Conservation (phyloP, 345 rosid genomes). For the Brassica carinata region DNA sequence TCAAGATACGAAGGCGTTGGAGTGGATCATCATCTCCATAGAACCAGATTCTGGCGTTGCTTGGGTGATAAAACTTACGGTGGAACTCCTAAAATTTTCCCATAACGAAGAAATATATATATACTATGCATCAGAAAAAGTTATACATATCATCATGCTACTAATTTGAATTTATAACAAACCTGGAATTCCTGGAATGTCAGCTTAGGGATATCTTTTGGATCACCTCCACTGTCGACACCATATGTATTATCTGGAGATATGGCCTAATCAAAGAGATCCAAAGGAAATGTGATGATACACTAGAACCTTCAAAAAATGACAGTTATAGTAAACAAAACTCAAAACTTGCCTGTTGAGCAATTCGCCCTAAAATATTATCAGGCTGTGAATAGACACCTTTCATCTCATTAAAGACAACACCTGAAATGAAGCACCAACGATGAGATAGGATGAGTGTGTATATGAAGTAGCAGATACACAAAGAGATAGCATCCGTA, state of each 20-base stretch:
- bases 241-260: constrained; percentile 93
- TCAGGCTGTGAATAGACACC: constrained; percentile 99
- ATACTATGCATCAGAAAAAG: constrained; percentile 9
- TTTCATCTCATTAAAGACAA: constrained; percentile 98
- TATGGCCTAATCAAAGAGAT: constrained; percentile 60
- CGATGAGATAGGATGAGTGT: constrained; percentile 6
- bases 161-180: not conserved
- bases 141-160: not conserved
- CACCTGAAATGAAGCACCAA: constrained; percentile 59
- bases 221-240: constrained; percentile 99
- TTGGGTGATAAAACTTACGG: constrained; percentile 84
- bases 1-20: constrained; percentile 78
- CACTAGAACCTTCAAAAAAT: not conserved
- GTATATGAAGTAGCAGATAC: constrained; percentile 11
- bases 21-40: constrained; percentile 91
- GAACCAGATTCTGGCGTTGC: constrained; percentile 97
- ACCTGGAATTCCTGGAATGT: constrained; percentile 91
- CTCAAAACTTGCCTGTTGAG: constrained; percentile 69
- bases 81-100: constrained; percentile 75
- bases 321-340: constrained; percentile 16
- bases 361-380: constrained; percentile 73
- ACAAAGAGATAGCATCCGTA: constrained; percentile 3
- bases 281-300: not conserved
- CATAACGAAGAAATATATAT: not conserved
- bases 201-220: constrained; percentile 80